Evolutionary conservation across 2,329 filamentous ascomycete species (phyloP).

Genomic region (Saccharata proteae): DNA sequence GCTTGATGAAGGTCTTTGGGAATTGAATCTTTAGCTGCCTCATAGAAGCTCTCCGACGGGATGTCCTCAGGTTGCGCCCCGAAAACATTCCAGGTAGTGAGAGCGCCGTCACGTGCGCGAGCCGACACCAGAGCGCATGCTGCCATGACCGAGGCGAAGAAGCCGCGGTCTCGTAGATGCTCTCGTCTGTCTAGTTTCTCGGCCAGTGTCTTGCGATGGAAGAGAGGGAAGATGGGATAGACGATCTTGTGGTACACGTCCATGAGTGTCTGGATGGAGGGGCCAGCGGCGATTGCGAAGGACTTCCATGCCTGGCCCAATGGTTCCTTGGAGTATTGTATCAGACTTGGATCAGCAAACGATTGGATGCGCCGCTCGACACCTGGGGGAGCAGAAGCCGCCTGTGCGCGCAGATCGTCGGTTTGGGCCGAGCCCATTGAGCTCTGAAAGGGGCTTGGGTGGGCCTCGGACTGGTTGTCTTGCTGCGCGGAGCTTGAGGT

Average conservation of each 20-base stretch:
- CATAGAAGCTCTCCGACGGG: constrained; percentile 33
- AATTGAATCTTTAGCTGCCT: constrained; percentile 30
- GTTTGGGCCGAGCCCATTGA: background rate
- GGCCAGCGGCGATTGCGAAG: constrained; percentile 27
- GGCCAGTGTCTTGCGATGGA: constrained; percentile 35
- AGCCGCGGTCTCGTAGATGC: constrained; percentile 30
- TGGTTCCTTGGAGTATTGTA: constrained; percentile 12
- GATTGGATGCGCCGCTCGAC: no score
- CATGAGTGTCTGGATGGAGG: constrained; percentile 31
- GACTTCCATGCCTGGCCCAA: constrained; percentile 27
- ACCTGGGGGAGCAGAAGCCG: constrained; percentile 9
- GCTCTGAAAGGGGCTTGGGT: constrained; percentile 1
- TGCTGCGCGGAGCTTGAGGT: background rate
- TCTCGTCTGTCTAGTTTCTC: constrained; percentile 29
- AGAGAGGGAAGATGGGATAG: constrained; percentile 43
- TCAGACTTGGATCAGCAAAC: constrained; percentile 15
- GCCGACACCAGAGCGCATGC: constrained; percentile 38
- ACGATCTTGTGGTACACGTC: constrained; percentile 41
- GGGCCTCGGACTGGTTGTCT: constrained; percentile 2
- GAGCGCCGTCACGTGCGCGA: constrained; percentile 38
- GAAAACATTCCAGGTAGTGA: constrained; percentile 26
- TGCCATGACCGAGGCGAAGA: constrained; percentile 41
- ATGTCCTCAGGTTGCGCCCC: constrained; percentile 19
- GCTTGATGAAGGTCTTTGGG: constrained; percentile 24
- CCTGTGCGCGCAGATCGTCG: constrained; percentile 4